Base-by-base conservation (phyloP, 2,329 filamentous ascomycete genomes). In the Metarhizium robertsii region DNA sequence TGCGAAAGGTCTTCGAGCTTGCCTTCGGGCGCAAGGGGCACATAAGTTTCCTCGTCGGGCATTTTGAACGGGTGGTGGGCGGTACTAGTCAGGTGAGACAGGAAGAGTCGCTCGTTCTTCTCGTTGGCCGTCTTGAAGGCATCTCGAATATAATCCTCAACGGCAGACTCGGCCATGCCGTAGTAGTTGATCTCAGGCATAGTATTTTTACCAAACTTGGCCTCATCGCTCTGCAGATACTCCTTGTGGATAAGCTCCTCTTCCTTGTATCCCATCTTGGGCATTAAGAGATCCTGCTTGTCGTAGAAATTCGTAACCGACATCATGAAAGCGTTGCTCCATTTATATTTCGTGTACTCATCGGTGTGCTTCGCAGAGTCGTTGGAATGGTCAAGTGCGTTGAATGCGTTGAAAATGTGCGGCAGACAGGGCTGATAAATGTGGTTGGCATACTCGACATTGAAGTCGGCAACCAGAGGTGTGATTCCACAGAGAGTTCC, bases 371-470 rank as follows among this genome's bases (percentile, higher is more conserved):
- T 30, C 6, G 53, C 49, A 5, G 57, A 47, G 14, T 60, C 45
- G 6, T 53, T 36, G 1, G 56, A 57, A 16, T 62, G 61, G 3
- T 52, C 34, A 3, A 68, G 55, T 1, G 54, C 25, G 47, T 70
- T 71, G 55, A 73, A 56, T 6, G 65, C 62, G 13, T 70, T 61
- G 3, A 71, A 59, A 18, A 71, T 59, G 1, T 71, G 74, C 0
- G 74, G 70, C 54, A 76, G 56, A 49, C 74, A 76, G 0, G 74
- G 74, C 52, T 76, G 73, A 59, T 76, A 76, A 14, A 76, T 62
- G 53, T 76, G 71, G 18, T 73, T 62, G 11, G 66, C 59, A 52
- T 69, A 68, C 55, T 76, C 74, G n/a, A 67, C 62, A 53, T 76
- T 75, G 53, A 73, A 73, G 49, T 76, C 73, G 2, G 66, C 70